A percentile compares a stretch with the other conserved stretches of the same genome.
phyloP scores from a whole-genome alignment of 345 rosid genomes.

The Eucalyptus erythrocorys region DNA sequence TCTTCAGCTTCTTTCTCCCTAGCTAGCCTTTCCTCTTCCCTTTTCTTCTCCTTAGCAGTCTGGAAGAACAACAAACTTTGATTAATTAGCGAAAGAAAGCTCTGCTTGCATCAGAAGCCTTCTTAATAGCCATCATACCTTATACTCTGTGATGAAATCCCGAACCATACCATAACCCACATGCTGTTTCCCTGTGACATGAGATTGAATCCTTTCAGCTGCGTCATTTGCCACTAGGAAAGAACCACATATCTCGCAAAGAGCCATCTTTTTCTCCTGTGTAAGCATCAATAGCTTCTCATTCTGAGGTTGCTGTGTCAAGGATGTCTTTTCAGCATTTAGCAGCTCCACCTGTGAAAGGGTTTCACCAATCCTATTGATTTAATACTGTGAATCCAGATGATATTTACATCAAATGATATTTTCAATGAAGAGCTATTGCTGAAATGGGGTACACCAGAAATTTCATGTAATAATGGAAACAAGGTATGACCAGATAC shows the following conservation, averaged over 20 bases:
- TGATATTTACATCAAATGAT: background rate
- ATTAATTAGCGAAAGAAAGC: background rate
- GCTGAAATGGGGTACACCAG: background rate
- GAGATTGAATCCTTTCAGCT: constrained; percentile 94
- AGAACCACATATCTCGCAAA: constrained; percentile 97
- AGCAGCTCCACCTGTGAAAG: constrained; percentile 71
- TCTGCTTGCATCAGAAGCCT: background rate
- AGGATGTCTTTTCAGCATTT: constrained; percentile 57
- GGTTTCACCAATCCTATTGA: background rate
- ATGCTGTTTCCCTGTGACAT: constrained; percentile 94
- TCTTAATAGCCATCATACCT: constrained; percentile 22
- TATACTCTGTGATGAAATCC: constrained; percentile 70
- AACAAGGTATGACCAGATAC: constrained; percentile 9
- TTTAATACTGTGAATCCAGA: background rate
- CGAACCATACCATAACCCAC: constrained; percentile 97
- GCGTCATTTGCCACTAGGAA: constrained; percentile 97
- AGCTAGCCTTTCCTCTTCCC: constrained; percentile 67
- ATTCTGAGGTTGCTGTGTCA: constrained; percentile 58
- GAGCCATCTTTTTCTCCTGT: constrained; percentile 96
- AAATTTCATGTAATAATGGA: background rate
- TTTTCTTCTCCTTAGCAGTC: constrained; percentile 79
- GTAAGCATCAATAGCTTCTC: constrained; percentile 67
- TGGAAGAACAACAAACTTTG: constrained; percentile 11
- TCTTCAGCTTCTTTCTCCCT: constrained; percentile 89
- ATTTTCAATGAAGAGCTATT: background rate